Conservation (phyloP, 2,329 filamentous ascomycete genomes). For the Chrysoporthe cubensis region DNA sequence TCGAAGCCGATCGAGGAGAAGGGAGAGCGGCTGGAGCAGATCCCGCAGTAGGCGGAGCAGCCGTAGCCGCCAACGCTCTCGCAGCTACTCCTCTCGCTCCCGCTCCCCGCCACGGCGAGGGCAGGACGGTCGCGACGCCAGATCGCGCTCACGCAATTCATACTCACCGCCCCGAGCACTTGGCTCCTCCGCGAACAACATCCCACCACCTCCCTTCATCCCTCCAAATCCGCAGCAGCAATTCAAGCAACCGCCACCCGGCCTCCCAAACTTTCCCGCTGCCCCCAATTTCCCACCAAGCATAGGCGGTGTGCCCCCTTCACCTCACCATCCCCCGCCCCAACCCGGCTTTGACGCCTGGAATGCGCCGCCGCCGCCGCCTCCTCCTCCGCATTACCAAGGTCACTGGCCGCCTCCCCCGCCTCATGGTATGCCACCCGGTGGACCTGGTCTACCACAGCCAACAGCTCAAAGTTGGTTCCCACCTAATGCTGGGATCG, state of each 20-base stretch:
- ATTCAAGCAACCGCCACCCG: slow-evolving; percentile 27
- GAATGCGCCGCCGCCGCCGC: slow-evolving; percentile 39
- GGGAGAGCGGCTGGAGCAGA: slow-evolving; percentile 2
- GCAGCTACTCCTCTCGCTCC: slow-evolving; percentile 29
- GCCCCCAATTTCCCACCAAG: slow-evolving; percentile 29
- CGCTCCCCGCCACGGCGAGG: slow-evolving; percentile 29
- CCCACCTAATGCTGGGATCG: slow-evolving; percentile 12
- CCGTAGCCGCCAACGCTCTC: slow-evolving; percentile 34
- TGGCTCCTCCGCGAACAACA: slow-evolving; percentile 5
- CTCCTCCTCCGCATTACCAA: slow-evolving; percentile 44
- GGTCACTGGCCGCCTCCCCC: slow-evolving; percentile 48
- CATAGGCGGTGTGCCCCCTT: slow-evolving; percentile 21
- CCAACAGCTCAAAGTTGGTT: slow-evolving; percentile 35
- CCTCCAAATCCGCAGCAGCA: slow-evolving; percentile 27
- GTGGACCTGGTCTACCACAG: slow-evolving; percentile 29
- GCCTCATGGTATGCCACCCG: slow-evolving; percentile 36
- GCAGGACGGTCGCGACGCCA: slow-evolving; percentile 37
- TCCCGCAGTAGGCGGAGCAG: slow-evolving; percentile 32
- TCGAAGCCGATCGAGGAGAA: slow-evolving; percentile 31
- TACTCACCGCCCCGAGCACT: slow-evolving; percentile 21
- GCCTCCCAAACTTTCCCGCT: slow-evolving; percentile 32
- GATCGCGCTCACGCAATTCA: slow-evolving; percentile 36
- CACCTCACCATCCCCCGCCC: slow-evolving; percentile 27
- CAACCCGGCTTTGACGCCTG: slow-evolving; percentile 30
- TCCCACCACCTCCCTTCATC: slow-evolving; percentile 23